Conservation (phyloP, 2,329 filamentous ascomycete genomes). For the Knoxdaviesia capensis region DNA sequence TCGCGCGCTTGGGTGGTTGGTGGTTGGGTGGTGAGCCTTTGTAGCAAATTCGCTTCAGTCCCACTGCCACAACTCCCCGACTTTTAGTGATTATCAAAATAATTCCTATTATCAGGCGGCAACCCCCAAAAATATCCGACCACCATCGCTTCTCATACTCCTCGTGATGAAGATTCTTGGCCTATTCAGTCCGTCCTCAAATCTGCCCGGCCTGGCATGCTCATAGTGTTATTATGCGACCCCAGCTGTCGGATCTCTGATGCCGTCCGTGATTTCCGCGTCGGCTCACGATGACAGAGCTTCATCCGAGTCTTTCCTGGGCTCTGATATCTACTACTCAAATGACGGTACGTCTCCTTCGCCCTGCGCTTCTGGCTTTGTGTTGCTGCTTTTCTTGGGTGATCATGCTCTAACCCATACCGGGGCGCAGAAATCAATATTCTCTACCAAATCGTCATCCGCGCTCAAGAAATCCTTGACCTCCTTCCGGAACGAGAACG, state of each 20-base stretch:
- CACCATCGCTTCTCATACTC: no score
- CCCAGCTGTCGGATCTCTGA: constrained; percentile 11
- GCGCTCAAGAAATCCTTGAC: constrained; percentile 45
- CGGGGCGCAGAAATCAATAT: constrained; percentile 51
- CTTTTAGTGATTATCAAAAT: no score
- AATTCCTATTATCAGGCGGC: no score
- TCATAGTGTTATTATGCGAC: constrained; percentile 14
- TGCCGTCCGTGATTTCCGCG: constrained; percentile 14
- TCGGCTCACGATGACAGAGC: constrained; percentile 15
- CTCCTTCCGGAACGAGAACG: constrained; percentile 37
- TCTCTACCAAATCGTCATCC: constrained; percentile 55
- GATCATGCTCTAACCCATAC: constrained; percentile 6
- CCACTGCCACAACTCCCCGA: no score
- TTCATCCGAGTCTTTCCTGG: constrained; percentile 9
- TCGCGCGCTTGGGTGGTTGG: no score
- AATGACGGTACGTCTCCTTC: constrained; percentile 29
- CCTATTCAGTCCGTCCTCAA: neutral
- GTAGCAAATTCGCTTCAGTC: no score
- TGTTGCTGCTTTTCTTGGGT: neutral
- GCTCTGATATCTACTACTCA: constrained; percentile 28
- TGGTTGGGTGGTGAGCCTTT: no score
- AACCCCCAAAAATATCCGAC: no score
- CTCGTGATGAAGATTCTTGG: no score
- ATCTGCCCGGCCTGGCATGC: constrained; percentile 1
- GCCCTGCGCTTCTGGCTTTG: neutral